Base-by-base conservation (phyloP, 306 rosid genomes). In the Medicago arabica region DNA sequence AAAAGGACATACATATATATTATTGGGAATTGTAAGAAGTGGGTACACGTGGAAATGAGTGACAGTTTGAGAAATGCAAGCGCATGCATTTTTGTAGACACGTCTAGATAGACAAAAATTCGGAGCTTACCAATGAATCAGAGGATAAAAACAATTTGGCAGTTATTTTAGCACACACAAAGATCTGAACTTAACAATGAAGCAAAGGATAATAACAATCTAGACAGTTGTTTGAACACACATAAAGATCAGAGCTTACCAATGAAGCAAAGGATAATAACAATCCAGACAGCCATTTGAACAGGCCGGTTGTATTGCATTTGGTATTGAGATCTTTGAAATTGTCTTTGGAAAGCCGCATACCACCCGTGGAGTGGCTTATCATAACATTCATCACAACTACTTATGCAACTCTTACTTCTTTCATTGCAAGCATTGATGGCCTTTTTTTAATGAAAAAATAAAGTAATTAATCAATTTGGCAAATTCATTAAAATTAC, bases 311-410 rank as follows among this genome's bases (percentile, higher is more conserved):
- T 86, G 82, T 95, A 89, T 70, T 88, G 97, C 89, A 95, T 82
- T 78, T 86, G 90, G 77, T 95, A 95, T 79, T 89, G 96, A 86
- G 92, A 95, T 80, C 98, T 87, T 76, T 90, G 99, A 87, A 95
- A 86, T 78, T 82, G 93, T 69, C 99, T 89, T 75, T 87, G 93
- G 18, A 95, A 67, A 59, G 96, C 96, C 57, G 96, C 98, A 50
- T 89, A 84, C 99, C 99, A 95, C 72, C 98, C 97, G 46, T 90
- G 71, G 62, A 92, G 84, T 79, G 88, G 93, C 85, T 92, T 95
- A 68, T 89, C 91, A 53, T 88, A 92, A 75, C 78, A 87, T 67
- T 87, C 92, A 77, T 91, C 96, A 40, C 85, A 81, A 75, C 86
- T 74, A 66, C 88, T 87, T 68, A 95, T 74, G 83, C 83, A 86